These are phyloP conservation scores for Pestalotiopsis sp. DNA, from an alignment of 2,329 filamentous ascomycete genomes.

Conservation along the genomic window DNA sequence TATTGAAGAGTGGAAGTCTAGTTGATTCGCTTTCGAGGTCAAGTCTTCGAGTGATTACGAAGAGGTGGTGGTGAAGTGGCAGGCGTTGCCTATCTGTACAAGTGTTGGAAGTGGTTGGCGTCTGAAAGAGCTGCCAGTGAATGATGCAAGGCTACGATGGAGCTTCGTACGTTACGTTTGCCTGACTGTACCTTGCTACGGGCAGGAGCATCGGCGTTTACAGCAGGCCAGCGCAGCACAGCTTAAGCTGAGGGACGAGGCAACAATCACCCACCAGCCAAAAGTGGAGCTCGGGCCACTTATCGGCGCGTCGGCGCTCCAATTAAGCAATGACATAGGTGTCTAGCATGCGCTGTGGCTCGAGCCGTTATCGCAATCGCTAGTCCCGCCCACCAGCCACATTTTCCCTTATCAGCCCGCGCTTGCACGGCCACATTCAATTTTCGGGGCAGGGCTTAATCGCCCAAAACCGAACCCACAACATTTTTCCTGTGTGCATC, in stretches of 20 bases:
- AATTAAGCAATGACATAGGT: slow-evolving; percentile 6
- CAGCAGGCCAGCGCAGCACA: neutral
- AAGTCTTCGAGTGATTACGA: neutral
- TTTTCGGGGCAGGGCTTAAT: slow-evolving; percentile 11
- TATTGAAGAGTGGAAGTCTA: neutral
- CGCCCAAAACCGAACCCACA: slow-evolving; percentile 11
- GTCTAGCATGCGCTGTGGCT: slow-evolving; percentile 6
- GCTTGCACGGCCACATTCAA: slow-evolving; percentile 1
- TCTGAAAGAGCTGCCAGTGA: slow-evolving; percentile 2
- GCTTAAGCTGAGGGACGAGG: neutral
- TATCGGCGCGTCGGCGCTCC: neutral
- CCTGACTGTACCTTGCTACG: neutral
- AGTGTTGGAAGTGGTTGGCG: neutral
- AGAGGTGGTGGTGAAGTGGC: neutral
- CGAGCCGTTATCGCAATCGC: neutral
- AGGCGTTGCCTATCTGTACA: neutral
- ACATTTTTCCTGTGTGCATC: slow-evolving; percentile 12
- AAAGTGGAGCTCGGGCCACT: slow-evolving; percentile 9
- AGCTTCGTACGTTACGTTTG: slow-evolving; percentile 29
- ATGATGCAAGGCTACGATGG: slow-evolving; percentile 28
- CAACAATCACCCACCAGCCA: neutral
- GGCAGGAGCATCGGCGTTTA: neutral
- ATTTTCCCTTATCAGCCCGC: neutral
- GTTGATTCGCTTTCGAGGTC: neutral
- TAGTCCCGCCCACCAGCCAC: slow-evolving; percentile 3